Evolutionary conservation across 495 filamentous ascomycete species (phyloP), one percentile per base, ranked within the genome.

Genomic region (Umbilicaria muhlenbergii): DNA sequence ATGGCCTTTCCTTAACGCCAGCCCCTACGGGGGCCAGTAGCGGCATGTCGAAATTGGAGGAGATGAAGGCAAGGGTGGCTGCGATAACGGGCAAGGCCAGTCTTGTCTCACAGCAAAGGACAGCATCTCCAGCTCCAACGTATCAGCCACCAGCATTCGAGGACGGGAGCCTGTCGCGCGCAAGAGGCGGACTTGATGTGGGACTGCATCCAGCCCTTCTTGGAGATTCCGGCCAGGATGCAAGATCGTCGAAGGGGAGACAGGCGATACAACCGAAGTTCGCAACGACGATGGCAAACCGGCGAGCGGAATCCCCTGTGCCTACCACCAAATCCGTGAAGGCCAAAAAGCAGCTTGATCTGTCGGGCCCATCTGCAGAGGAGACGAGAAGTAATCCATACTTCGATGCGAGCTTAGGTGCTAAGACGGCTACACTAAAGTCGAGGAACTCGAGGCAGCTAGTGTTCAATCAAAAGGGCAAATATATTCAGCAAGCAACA

Each of bases 381-480:
- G 77, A 78, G 43, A 75, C 69, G 37, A 71, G 69, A 41, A 76
- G 73, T 47, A 94, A 95, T 44, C 89, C 86, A 3, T 94, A 93
- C 53, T 92, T 81, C 46, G 91, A 95, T 53, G 68, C 81, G 2
- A 82, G 64, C 54, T 58, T 86, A 5, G 74, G 74, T 31, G 70
- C 71, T 3, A 76, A 81, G 50, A 69, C 71, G 15, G 74, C 76
- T 2, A 65, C 74, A 7, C 71, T 71, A 19, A 82, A 69, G 51
- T 70, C 69, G 17, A 72, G 86, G 33, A 66, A 80, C 42, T 67
- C 82, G 2, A 76, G 82, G 36, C 76, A 85, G 51, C 72, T 98
- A 15, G 59, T 85, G 11, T 96, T 98, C 70, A 93, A 95, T 62
- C 79, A 88, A 53, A 94, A 94, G 58, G 91, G 91, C 40, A 95